phyloP scores from a whole-genome alignment of 2,329 filamentous ascomycete genomes.

The Alternaria sp. region DNA sequence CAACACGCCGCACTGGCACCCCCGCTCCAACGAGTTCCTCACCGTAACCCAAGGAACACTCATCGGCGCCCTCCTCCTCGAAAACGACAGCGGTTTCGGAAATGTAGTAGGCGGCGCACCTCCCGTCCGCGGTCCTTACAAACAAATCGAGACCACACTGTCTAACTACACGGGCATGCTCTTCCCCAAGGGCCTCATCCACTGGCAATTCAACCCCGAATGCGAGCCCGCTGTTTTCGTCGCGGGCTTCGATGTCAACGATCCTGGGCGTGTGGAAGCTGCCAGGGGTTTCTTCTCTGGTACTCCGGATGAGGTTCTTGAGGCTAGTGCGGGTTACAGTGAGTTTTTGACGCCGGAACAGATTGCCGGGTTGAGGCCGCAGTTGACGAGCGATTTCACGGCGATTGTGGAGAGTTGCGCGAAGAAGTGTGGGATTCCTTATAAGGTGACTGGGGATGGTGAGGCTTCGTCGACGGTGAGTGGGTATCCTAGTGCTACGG shows the following conservation, averaged over 20 bases:
- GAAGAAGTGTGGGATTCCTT: conserved; percentile 28
- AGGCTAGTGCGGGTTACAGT: conserved; percentile 19
- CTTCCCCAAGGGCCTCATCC: conserved; percentile 50
- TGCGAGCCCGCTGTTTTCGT: conserved; percentile 50
- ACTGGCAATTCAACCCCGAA: conserved; percentile 52
- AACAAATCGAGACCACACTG: conserved; percentile 45
- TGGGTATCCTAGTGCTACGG: background rate
- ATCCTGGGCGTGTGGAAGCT: conserved; percentile 42
- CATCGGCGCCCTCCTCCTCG: conserved; percentile 46
- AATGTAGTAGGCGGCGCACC: conserved; percentile 27
- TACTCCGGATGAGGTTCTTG: conserved; percentile 23
- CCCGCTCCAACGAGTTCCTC: conserved; percentile 50
- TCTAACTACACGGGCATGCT: conserved; percentile 48
- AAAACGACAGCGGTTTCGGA: conserved; percentile 38
- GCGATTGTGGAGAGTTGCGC: conserved; percentile 24
- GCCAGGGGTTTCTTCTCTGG: conserved; percentile 43
- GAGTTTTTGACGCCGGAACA: conserved; percentile 25
- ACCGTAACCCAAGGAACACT: conserved; percentile 47
- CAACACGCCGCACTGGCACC: conserved; percentile 51
- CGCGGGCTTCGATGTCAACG: conserved; percentile 46
- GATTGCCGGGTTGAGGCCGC: conserved; percentile 16
- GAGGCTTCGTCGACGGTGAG: background rate
- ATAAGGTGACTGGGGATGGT: background rate
- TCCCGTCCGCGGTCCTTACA: conserved; percentile 17
- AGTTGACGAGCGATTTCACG: conserved; percentile 24